Base-by-base conservation (phyloP, 1,139 yeast species). In the Saccharomycopsis hybrid region DNA sequence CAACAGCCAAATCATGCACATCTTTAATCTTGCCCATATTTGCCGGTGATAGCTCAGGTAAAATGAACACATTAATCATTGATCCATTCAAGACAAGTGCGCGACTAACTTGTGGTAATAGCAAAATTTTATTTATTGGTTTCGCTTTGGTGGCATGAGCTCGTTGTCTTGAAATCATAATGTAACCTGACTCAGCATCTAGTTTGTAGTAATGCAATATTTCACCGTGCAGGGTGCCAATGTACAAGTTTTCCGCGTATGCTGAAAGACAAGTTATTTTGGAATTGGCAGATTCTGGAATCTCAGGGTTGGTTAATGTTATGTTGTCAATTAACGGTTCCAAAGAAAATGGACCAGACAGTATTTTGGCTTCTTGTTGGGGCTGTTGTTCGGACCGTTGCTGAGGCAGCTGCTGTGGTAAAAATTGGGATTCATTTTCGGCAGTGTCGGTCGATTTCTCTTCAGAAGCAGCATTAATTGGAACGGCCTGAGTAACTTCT, bases 21-120 rank as follows among this genome's bases (percentile, higher is more conserved):
- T 82, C 88, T 56, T 77, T 74, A 41, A 88, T 69, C 50, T 80
- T 76, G 2, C 87, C 86, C 27, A 84, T 73, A 54, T 78, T 80
- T 13, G 85, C 78, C 0, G 95, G 95, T 0, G 94, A 78, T 49
- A 88, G 72, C 58, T 88, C 96, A 0, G 97, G 97, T 33, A 89
- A 64, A 3, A 82, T 65, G 59, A 77, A 86, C n/a, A 82, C 74
- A 8, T 78, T 74, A 3, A 85, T 68, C 1, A 74, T 69, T 0
- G 74, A 67, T 8, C 82, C 82, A 48, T 82, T 72, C 25, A 86
- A 65, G 1, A 85, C 78, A 39, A 86, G 65, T 0, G 83, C 82
- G 51, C 84, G 70, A 24, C 79, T 74, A 1, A 83, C 72, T 3
- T 70, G 67, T 0, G 85, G 80, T 18, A 89, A 62, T 1, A 85